Conservation (phyloP, 305 asterid species). For the Fraxinus sp. region DNA sequence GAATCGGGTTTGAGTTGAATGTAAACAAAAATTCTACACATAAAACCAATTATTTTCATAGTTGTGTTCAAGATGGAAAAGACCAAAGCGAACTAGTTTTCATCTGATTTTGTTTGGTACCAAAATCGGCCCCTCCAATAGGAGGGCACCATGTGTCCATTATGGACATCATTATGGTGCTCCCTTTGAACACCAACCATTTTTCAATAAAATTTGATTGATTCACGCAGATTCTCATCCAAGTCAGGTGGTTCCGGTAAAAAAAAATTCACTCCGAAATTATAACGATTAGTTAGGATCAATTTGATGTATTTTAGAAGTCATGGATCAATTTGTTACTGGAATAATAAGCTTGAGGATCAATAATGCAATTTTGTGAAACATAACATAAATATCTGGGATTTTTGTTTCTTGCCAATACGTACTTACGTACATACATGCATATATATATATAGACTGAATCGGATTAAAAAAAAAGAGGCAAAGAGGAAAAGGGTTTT, state of each 20-base stretch:
- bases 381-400: not conserved
- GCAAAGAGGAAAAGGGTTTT: constrained; percentile 5
- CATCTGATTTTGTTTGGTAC: not conserved
- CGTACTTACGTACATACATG: not conserved
- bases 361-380: not conserved
- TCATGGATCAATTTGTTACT: not conserved
- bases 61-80: too few relatives aligned
- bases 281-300: not conserved
- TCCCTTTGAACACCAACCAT: too few relatives aligned
- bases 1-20: too few relatives aligned
- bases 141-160: too few relatives aligned
- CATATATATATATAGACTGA: not conserved
- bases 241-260: not conserved
- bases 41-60: too few relatives aligned
- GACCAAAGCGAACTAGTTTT: too few relatives aligned
- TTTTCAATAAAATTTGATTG: not conserved
- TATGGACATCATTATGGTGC: too few relatives aligned
- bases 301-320: not conserved
- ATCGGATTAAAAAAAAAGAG: not conserved
- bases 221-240: not conserved
- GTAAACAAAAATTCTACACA: not conserved
- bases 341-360: not conserved
- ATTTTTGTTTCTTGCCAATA: not conserved
- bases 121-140: too few relatives aligned
- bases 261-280: not conserved